Evolutionary conservation across 2,329 filamentous ascomycete species (phyloP).

Genomic region (Alternaria triticina): DNA sequence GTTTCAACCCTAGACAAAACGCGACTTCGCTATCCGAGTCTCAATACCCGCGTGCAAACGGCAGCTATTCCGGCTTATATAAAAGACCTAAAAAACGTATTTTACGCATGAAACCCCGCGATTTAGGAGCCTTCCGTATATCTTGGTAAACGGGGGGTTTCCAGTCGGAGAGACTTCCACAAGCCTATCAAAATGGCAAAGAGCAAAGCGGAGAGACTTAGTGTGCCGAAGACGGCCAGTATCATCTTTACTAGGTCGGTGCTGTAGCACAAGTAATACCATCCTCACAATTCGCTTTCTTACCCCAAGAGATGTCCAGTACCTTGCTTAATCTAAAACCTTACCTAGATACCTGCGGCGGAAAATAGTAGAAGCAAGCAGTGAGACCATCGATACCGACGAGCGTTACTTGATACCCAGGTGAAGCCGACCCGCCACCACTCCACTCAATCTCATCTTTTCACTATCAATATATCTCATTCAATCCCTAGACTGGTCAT

Average conservation of each 20-base stretch:
- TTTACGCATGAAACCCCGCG: rapidly evolving
- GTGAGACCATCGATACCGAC: background rate
- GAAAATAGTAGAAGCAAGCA: background rate
- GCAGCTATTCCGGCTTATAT: background rate
- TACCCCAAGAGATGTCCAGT: background rate
- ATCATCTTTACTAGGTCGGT: too few relatives aligned
- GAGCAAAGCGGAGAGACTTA: background rate
- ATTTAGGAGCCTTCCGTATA: background rate
- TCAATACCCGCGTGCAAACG: too few relatives aligned
- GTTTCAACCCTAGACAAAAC: background rate
- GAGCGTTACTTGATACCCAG: background rate
- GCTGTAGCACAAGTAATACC: background rate
- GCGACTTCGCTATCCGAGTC: background rate
- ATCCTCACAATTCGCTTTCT: background rate
- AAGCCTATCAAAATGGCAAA: background rate
- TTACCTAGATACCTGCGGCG: background rate
- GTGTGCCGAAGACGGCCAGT: background rate
- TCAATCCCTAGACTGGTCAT: background rate
- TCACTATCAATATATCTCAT: background rate
- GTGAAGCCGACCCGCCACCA: background rate
- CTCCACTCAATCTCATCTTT: background rate
- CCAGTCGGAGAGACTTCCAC: background rate
- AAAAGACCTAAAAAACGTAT: background rate
- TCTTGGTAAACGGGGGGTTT: too few relatives aligned
- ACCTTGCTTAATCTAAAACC: background rate